Conservation (phyloP, 2,329 filamentous ascomycete genomes). For the Cladosporium oxysporum region DNA sequence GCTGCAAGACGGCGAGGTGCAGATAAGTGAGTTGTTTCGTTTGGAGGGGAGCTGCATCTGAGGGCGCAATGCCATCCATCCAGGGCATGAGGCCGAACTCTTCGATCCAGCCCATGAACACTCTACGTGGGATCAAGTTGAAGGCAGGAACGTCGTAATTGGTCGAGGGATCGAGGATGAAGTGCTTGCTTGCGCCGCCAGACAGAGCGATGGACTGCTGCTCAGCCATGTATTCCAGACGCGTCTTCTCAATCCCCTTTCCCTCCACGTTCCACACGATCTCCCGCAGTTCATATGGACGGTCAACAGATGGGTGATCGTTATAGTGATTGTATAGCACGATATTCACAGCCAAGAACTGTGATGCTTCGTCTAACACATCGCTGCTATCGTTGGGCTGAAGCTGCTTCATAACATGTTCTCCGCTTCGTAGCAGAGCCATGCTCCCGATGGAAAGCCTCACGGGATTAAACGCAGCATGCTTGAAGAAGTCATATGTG, state of each 20-base stretch:
- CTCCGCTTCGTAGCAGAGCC: neutral
- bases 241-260: neutral
- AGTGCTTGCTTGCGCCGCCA: neutral
- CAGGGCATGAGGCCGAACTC: too few relatives aligned
- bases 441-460: neutral
- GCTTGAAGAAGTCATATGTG: neutral
- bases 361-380: neutral
- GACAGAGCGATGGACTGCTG: neutral
- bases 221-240: neutral
- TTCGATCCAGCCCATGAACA: neutral
- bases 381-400: neutral
- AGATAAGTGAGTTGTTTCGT: neutral
- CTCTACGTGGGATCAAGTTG: neutral
- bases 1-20: neutral
- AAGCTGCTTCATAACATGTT: neutral
- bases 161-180: neutral
- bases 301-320: neutral
- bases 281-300: neutral
- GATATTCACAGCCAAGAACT: neutral
- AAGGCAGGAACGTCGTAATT: neutral
- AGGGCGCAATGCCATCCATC: neutral
- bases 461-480: neutral
- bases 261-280: neutral
- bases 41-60: neutral
- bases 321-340: neutral